Percentiles rank a stretch among this genome's conserved stretches.
These are phyloP conservation scores for Stagonosporopsis chrysanthemi DNA, from an alignment of 2,329 filamentous ascomycete genomes.

Conservation along the genomic window DNA sequence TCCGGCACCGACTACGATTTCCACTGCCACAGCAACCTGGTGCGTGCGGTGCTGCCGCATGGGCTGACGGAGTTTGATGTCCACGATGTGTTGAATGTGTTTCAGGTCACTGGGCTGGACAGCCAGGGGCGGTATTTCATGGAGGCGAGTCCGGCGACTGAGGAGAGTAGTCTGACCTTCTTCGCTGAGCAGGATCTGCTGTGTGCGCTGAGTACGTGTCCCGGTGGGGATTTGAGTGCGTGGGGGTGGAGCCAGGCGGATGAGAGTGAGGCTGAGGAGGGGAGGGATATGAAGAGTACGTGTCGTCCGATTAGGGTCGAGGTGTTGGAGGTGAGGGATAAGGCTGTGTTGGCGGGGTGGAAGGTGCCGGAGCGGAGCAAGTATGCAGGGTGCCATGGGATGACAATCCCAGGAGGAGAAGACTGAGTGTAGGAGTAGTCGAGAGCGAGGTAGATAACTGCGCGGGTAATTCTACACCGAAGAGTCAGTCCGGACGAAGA, in stretches of 20 bases:
- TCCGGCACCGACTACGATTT: slow-evolving; percentile 76
- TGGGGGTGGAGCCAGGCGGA: slow-evolving; percentile 73
- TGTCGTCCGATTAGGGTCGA: slow-evolving; percentile 79
- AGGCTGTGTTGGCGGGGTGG: slow-evolving; percentile 61
- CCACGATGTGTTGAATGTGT: slow-evolving; percentile 86
- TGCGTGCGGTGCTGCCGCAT: slow-evolving; percentile 72
- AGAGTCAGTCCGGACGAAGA: too few relatives aligned
- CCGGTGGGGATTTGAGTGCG: slow-evolving; percentile 80
- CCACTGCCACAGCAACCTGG: slow-evolving; percentile 85
- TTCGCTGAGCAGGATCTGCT: slow-evolving; percentile 81
- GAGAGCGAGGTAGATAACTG: too few relatives aligned
- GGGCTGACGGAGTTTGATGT: slow-evolving; percentile 77
- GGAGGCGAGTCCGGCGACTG: slow-evolving; percentile 47
- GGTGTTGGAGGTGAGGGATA: slow-evolving; percentile 69
- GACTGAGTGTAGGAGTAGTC: neutral
- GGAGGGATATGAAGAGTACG: slow-evolving; percentile 63
- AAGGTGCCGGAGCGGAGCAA: slow-evolving; percentile 64
- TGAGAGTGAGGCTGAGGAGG: slow-evolving; percentile 55
- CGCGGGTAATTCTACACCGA: too few relatives aligned
- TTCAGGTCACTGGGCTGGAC: slow-evolving; percentile 83
- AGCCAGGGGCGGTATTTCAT: slow-evolving; percentile 63
- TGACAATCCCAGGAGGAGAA: slow-evolving; percentile 60
- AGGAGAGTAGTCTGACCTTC: slow-evolving; percentile 69
- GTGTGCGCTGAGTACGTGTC: slow-evolving; percentile 72
- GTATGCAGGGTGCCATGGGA: slow-evolving; percentile 73